Percentiles rank a stretch among this genome's conserved stretches.
Evolutionary conservation across 768 basidiomycete genomes (phyloP).

Genomic region (Trametes meyenii): DNA sequence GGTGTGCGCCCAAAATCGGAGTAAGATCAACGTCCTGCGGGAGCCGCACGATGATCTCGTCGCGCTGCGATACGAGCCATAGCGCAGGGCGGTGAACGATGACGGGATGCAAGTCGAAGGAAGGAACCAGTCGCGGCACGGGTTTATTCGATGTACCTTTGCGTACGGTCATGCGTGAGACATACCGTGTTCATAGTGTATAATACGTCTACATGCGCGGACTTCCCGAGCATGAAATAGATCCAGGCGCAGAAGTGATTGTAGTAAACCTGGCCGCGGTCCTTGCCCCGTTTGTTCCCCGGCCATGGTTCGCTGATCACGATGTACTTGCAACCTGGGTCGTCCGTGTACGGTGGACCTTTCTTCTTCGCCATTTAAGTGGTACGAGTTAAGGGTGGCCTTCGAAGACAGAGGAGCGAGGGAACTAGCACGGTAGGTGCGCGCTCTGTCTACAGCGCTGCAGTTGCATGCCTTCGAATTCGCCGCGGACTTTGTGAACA

Average conservation of each 20-base stretch:
- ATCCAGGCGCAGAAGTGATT: constrained; percentile 30
- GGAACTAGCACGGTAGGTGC: neutral
- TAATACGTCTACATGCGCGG: constrained; percentile 15
- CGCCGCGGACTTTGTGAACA: no score
- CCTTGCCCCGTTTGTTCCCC: constrained; percentile 20
- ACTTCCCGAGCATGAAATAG: constrained; percentile 27
- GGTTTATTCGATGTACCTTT: neutral
- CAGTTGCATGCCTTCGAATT: no score
- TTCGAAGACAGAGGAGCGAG: neutral
- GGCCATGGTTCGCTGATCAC: constrained; percentile 35
- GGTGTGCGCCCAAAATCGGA: constrained; percentile 30
- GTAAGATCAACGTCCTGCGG: constrained; percentile 24
- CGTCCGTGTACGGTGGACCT: constrained; percentile 31
- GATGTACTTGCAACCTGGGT: constrained; percentile 31
- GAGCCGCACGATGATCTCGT: constrained; percentile 30
- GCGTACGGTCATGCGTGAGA: neutral
- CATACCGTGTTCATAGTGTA: constrained; percentile 31
- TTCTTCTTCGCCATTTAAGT: constrained; percentile 21
- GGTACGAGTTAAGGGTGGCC: neutral
- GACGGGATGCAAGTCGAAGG: neutral
- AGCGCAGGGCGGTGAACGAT: neutral
- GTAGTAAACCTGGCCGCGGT: constrained; percentile 21
- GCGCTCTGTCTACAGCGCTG: no score
- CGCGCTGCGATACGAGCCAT: constrained; percentile 12
- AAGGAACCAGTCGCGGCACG: neutral